Conservation (phyloP, 2,329 filamentous ascomycete genomes). For the Pestalotiopsis fici region DNA sequence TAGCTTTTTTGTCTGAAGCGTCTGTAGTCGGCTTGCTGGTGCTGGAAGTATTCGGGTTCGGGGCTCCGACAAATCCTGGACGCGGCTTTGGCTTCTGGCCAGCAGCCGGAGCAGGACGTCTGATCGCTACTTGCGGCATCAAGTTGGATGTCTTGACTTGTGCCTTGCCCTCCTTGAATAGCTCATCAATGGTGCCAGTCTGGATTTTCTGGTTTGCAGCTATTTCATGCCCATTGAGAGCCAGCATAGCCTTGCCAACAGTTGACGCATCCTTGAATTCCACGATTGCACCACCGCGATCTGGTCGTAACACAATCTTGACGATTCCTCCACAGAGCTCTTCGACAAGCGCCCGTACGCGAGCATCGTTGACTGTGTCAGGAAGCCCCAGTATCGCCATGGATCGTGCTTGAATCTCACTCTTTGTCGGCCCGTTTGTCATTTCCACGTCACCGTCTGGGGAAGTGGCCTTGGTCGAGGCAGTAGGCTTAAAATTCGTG, state of each 20-base stretch:
- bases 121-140: conserved; percentile 45
- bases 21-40: conserved; percentile 7
- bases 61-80: conserved; percentile 39
- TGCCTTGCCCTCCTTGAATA: conserved; percentile 48
- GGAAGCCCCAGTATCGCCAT: conserved; percentile 83
- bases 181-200: conserved; percentile 54
- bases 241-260: conserved; percentile 71
- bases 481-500: conserved; percentile 56
- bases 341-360: conserved; percentile 73
- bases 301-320: conserved; percentile 77
- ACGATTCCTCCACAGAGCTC: conserved; percentile 65
- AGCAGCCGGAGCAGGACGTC: conserved; percentile 41
- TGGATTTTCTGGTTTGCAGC: conserved; percentile 51
- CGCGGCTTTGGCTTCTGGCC: conserved; percentile 39
- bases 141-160: conserved; percentile 33
- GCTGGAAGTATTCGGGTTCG: conserved; percentile 17
- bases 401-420: conserved; percentile 65
- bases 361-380: conserved; percentile 88
- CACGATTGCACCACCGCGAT: conserved; percentile 82
- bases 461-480: conserved; percentile 40
- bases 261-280: conserved; percentile 73
- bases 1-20: conserved; percentile 20
- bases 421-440: conserved; percentile 36
- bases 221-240: conserved; percentile 57
- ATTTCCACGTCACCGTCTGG: conserved; percentile 41